phyloP scores from a whole-genome alignment of 192 early-diverging fungal genomes.

The Coemansia sp. region DNA sequence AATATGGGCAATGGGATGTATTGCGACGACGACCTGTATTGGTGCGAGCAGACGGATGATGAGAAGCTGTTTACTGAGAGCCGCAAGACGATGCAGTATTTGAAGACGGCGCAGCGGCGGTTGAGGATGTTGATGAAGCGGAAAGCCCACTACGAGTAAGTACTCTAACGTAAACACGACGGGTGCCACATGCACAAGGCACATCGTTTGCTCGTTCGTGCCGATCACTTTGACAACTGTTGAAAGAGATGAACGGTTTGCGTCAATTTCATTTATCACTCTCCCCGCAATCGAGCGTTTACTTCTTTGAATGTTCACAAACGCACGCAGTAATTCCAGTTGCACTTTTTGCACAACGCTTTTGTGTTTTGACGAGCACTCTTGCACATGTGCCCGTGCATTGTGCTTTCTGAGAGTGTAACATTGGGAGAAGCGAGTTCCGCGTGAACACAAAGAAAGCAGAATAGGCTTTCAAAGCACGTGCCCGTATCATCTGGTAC shows the following conservation, averaged over 20 bases:
- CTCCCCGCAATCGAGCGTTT: background rate
- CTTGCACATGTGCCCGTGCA: background rate
- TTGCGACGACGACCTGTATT: constrained; percentile 27
- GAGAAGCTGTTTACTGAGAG: constrained; percentile 30
- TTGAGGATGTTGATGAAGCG: constrained; percentile 27
- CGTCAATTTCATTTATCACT: background rate
- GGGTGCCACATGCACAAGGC: background rate
- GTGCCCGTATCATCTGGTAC: constrained; percentile 3
- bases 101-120: constrained; percentile 27
- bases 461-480: background rate
- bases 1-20: constrained; percentile 52
- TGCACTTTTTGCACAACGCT: too few species aligned
- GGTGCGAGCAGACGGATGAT: constrained; percentile 14
- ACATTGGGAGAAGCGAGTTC: background rate
- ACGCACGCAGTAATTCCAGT: too few species aligned
- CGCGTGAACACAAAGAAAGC: background rate
- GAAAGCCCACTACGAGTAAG: constrained; percentile 37
- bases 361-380: too few species aligned
- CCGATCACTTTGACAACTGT: background rate
- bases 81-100: constrained; percentile 32
- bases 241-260: background rate
- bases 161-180: background rate
- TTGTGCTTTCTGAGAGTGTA: background rate
- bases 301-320: too few species aligned
- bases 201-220: background rate